phyloP scores from a whole-genome alignment of 306 rosid species.

The Fragaria vesca region DNA sequence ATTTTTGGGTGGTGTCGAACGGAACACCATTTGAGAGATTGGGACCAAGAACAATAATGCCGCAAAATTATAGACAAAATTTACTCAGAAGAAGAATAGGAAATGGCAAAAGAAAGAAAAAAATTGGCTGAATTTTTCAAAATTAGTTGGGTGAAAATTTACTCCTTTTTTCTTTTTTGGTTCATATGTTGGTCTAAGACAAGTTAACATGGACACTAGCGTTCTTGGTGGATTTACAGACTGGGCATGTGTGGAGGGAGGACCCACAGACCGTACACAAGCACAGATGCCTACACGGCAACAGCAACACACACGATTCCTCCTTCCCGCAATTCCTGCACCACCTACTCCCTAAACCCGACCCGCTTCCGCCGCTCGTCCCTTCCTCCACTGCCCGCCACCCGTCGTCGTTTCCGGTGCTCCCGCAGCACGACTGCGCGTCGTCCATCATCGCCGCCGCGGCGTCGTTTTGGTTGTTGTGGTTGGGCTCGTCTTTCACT shows the following conservation, averaged over 20 bases:
- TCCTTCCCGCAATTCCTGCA: conserved; percentile 77
- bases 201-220: conserved; percentile 76
- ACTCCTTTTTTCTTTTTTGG: not conserved
- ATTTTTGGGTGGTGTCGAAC: too few relatives aligned
- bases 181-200: conserved; percentile 28
- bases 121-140: not conserved
- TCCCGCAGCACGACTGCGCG: conserved; percentile 67
- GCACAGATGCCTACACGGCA: conserved; percentile 94
- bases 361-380: not conserved
- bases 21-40: not conserved
- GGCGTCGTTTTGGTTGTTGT: not conserved
- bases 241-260: conserved; percentile 68
- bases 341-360: conserved; percentile 20
- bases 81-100: not conserved
- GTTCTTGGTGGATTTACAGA: conserved; percentile 79
- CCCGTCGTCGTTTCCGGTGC: conserved; percentile 28
- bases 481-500: conserved; percentile 22
- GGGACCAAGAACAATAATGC: not conserved
- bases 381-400: conserved; percentile 40
- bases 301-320: conserved; percentile 77
- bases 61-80: not conserved
- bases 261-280: conserved; percentile 79
- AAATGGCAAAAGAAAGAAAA: not conserved
- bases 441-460: conserved; percentile 35
- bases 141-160: not conserved